Evolutionary conservation across 768 basidiomycete species (phyloP), one percentile per base, ranked within the genome.

Genomic region (Melanogaster broomeanus): DNA sequence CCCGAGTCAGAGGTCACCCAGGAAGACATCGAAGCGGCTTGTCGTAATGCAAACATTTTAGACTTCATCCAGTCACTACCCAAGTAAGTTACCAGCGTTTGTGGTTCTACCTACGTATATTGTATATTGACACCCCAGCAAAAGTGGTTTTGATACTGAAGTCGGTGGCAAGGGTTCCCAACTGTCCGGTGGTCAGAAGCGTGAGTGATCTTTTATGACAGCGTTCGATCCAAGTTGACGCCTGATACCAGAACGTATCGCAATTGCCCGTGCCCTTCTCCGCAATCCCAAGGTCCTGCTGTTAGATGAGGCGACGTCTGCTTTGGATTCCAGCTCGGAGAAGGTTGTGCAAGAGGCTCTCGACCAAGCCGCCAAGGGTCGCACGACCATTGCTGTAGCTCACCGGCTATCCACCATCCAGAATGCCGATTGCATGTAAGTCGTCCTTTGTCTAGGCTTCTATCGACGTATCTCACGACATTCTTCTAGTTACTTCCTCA

Each of bases 271-370:
- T 53, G 94, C 94, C 7, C 77, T 97, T n/a, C 77, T 97, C 21
- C 83, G 91, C 16, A 92, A 94, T 60, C 94, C 94, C 30, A 89
- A 88, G 63, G 91, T 97, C 42, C 75, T 97, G 45, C 74, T 94
- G 18, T 71, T 95, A 53, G 92, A 94, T 66, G 92, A 95, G 72
- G 92, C 92, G 6, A 94, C 92, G 1, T 93, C 90, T 38, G 93
- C 94, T 1, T 79, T 97, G 27, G 94, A 96, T 66, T 91, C 90
- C 9, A 87, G 85, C 61, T 92, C 89, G 19, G 95, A 97, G 71
- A 92, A 91, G 69, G 87, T 98, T 45, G 97, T 99, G 9, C 96
- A 98, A 63, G 87, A 82, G 6, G 97, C 97, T 4, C 79, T 98
- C 25, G 97, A 98, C 69, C 81, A 84, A 63, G 97, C 95, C 6